phyloP scores from a whole-genome alignment of 2,329 filamentous ascomycete species.

The Fusarium sp. region DNA sequence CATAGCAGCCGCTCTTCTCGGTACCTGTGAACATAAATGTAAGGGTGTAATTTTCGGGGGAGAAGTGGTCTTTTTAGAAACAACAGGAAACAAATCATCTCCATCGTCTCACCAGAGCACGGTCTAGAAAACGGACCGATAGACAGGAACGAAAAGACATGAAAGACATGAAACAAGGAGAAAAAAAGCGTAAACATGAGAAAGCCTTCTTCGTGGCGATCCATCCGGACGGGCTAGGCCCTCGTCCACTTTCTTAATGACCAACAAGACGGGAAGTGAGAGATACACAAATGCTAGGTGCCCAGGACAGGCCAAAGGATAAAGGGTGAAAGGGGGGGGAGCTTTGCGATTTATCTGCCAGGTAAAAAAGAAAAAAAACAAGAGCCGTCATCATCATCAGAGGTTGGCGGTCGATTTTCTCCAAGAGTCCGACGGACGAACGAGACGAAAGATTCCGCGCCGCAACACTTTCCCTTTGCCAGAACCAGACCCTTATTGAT shows the following conservation, averaged over 20 bases:
- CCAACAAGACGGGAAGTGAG: conserved; percentile 36
- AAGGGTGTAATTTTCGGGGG: conserved; percentile 23
- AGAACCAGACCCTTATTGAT: conserved; percentile 53
- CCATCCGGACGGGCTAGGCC: conserved; percentile 41
- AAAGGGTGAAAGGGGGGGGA: conserved; percentile 35
- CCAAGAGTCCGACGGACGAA: conserved; percentile 46
- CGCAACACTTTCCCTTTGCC: conserved; percentile 54
- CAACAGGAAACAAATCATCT: conserved; percentile 29
- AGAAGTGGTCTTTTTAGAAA: conserved; percentile 22
- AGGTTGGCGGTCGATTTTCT: conserved; percentile 38
- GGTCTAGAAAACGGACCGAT: conserved; percentile 35
- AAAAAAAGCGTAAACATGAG: conserved; percentile 38
- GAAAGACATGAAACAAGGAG: conserved; percentile 38
- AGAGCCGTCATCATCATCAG: conserved; percentile 43
- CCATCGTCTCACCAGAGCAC: conserved; percentile 25
- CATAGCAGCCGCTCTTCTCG: conserved; percentile 9
- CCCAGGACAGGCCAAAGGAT: conserved; percentile 27
- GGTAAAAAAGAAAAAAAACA: conserved; percentile 42
- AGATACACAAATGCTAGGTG: conserved; percentile 42
- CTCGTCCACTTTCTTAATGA: conserved; percentile 35
- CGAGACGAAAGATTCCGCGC: conserved; percentile 52
- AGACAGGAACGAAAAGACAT: conserved; percentile 40
- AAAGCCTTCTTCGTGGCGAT: conserved; percentile 50
- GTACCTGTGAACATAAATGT: conserved; percentile 34
- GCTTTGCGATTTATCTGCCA: conserved; percentile 50